Percentiles rank a stretch among this genome's conserved stretches.
Conservation (phyloP, 345 rosid genomes). For the Gossypioides kirkii region DNA sequence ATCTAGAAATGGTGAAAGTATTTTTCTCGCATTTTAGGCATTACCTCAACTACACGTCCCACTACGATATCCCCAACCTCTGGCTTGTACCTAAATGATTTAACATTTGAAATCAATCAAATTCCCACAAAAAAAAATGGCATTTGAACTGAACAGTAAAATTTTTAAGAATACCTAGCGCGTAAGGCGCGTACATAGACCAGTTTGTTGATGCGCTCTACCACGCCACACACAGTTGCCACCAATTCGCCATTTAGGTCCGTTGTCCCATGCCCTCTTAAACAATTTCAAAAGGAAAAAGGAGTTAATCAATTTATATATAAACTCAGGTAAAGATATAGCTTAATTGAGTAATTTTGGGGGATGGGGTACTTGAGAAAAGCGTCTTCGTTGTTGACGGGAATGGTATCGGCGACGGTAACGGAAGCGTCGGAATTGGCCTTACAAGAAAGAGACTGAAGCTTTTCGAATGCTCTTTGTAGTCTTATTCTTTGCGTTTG, state of each 20-base stretch:
- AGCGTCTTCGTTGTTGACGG: constrained; percentile 71
- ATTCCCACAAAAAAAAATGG: background rate
- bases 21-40: background rate
- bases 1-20: background rate
- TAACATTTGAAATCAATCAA: constrained; percentile 15
- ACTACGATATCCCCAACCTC: constrained; percentile 82
- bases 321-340: background rate
- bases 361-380: constrained; percentile 63
- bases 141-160: background rate
- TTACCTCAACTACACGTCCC: constrained; percentile 92
- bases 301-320: background rate
- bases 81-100: constrained; percentile 37
- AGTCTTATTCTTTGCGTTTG: constrained; percentile 79
- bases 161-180: constrained; percentile 32
- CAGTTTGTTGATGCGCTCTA: constrained; percentile 91
- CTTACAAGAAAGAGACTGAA: constrained; percentile 58
- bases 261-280: constrained; percentile 86
- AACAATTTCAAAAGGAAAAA: background rate
- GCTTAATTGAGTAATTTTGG: background rate
- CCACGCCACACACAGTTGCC: constrained; percentile 90
- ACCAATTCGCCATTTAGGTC: constrained; percentile 73
- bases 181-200: constrained; percentile 81
- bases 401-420: constrained; percentile 72
- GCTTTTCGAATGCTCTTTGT: constrained; percentile 65
- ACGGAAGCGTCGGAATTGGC: constrained; percentile 61